Conservation (phyloP, 352 stramenopile genomes). For the Globisporangium solare region DNA sequence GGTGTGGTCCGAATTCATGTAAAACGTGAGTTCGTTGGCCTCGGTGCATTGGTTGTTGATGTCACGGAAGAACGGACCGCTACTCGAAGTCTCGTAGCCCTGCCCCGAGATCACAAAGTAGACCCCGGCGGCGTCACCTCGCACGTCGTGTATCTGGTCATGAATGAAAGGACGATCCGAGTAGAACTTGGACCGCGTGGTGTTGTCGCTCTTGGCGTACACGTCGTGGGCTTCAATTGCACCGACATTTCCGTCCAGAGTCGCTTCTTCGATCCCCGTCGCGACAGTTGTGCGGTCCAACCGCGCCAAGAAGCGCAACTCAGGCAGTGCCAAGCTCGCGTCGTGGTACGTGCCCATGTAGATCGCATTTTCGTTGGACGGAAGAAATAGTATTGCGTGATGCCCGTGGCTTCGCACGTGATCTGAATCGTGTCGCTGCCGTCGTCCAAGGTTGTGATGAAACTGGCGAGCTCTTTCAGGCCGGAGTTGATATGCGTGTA, state of each 20-base stretch:
- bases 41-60: constrained; percentile 52
- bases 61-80: constrained; percentile 48
- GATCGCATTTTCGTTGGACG: constrained; percentile 40
- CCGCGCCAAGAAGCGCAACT: constrained; percentile 45
- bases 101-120: constrained; percentile 48
- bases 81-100: constrained; percentile 39
- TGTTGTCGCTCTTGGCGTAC: constrained; percentile 20
- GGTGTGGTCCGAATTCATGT: constrained; percentile 62
- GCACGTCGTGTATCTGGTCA: constrained; percentile 36
- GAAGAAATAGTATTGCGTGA: constrained; percentile 55
- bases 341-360: constrained; percentile 58
- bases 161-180: constrained; percentile 33
- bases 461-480: constrained; percentile 23
- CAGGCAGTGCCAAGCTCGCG: constrained; percentile 21
- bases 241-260: constrained; percentile 24
- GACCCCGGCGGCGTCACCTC: constrained; percentile 27
- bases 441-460: constrained; percentile 27
- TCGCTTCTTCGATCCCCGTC: constrained; percentile 28
- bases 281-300: constrained; percentile 31
- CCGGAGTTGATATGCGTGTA: constrained; percentile 50
- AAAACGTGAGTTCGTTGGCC: constrained; percentile 49
- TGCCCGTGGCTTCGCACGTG: constrained; percentile 26
- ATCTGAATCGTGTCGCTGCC: constrained; percentile 37
- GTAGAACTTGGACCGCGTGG: constrained; percentile 40
- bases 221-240: constrained; percentile 44